Base-by-base conservation (phyloP, 192 early-diverging fungal species). In the Linnemannia elongata region DNA sequence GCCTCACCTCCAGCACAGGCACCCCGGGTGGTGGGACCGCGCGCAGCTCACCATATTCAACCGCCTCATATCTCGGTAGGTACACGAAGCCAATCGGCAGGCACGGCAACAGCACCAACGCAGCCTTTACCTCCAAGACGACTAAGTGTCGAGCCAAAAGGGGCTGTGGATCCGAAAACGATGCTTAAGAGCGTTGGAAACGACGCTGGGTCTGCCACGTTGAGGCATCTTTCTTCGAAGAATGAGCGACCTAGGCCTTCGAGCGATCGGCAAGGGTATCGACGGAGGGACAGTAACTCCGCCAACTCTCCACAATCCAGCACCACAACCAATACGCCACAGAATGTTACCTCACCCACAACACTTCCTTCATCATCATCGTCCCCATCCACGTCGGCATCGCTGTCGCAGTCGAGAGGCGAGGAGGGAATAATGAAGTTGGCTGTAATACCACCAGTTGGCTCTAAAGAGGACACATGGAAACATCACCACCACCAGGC, bases 371-470 rank as follows among this genome's bases (percentile, higher is more conserved):
- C 54, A 12, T 12, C 35, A 17, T 7, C 70, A 4, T 60, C 52
- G 5, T 18, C 49, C 22, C 18, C 49, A 7, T 22, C 44, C 8
- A 1, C 70, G 20, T 44, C 52, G 2, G 27, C 41, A 2, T 30
- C 15, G 60, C 27, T 33, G 60, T 8, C 45, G 0, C 27, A 17
- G 30, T 13, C n/a, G 20, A 60, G 41, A 12, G 15, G 17, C 24
- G 30, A 52, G 36, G 66, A 71, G 6, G 78, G 83, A 27, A 85
- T 86, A 15, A 22, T 86, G n/a, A 86, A 86, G 38, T 60, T 86
- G 41, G 74, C 83, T 27, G 78, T 86, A 18, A 57, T 86, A 6
- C 83, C 83, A 18, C 83, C 83, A 5, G 83, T 69, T 22, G 54
- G 72, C 12, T 54, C 57, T 33, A 86, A 86, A 42, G 78, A 80